Base-by-base conservation (phyloP, 495 filamentous ascomycete species). In the Aspergillus incahuasiensis region DNA sequence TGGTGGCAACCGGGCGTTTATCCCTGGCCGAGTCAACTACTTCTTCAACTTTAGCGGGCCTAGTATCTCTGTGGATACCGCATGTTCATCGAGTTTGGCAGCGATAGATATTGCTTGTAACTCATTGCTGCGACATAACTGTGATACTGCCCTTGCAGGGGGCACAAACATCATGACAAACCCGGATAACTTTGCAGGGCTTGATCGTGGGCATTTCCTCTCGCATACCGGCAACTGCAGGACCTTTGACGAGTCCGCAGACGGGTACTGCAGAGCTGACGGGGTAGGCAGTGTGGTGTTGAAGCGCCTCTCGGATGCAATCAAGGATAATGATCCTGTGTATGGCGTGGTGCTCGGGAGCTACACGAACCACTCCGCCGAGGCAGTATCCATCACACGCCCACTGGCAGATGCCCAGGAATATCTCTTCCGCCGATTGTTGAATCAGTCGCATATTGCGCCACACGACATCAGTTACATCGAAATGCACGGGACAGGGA, bases 401-500 rank as follows among this genome's bases (percentile, higher is more conserved):
- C 81, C 82, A 0, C 77, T 81, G 50, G 73, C 73, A 6, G 72
- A 65, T 13, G 63, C 77, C 0, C 81, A 84, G 58, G 63, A 8
- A 8, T 3, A 3, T 28, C 3, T 28, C 8, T 28, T 69, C 21
- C 68, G 70, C 46, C 58, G 78, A 0, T 75, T 72, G 52, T 66
- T 70, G 41, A 59, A 1, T 59, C 72, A 30, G 75, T 74, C 22
- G 76, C 68, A 15, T 3, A 62, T 84, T 16, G 63, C 78, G 51
- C 74, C 79, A 0, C 59, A 67, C 20, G 76, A 78, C 34, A 67
- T 85, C 22, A 64, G 66, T 6, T 32, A 19, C 5, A 21, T 52
- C n/a, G 49, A 52, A 22, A 52, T 52, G 49, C 49, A 52, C 24
- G 49, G 49, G 1, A 52, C 49, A 0, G 49, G 49, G 0, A 52